Percentiles rank a stretch among this genome's conserved stretches.
Conservation (phyloP, 805 yeast genomes). For the Myxozyma udenii region DNA sequence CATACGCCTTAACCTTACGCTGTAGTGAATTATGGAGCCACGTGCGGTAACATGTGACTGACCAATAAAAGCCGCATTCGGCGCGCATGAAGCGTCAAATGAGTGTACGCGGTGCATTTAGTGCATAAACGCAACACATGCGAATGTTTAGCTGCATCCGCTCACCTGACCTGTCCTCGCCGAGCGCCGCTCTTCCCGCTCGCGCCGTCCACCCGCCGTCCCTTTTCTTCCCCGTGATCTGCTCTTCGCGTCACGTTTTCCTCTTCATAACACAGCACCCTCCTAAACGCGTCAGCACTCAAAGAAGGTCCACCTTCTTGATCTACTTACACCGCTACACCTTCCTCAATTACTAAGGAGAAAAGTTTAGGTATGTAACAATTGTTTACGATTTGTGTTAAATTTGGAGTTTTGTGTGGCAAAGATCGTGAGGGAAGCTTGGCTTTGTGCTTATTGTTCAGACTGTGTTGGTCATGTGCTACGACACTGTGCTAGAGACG, state of each 20-base stretch:
- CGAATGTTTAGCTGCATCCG: no score
- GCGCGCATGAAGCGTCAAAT: not conserved
- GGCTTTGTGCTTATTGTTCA: not conserved
- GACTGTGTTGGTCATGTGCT: no score
- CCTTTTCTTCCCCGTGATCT: conserved; percentile 24
- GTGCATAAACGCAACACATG: not conserved
- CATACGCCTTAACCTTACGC: no score
- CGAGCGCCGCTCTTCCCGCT: not conserved
- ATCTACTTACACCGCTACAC: not conserved
- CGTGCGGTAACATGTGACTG: not conserved
- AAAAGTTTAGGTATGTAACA: not conserved
- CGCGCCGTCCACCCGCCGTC: no score
- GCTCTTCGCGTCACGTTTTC: conserved; percentile 2
- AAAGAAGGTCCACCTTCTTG: not conserved
- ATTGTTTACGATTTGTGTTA: not conserved
- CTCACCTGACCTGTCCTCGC: not conserved
- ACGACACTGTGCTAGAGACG: not conserved
- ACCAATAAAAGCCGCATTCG: not conserved
- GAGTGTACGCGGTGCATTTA: not conserved
- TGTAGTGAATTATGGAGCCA: no score
- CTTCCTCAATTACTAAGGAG: not conserved
- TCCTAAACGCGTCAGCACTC: not conserved
- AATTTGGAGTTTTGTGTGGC: not conserved
- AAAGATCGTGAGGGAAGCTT: not conserved
- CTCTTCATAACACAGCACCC: not conserved